A percentile compares a stretch with the other conserved stretches of the same genome.
Evolutionary conservation across 2,329 filamentous ascomycete species (phyloP).

Genomic region (Trichoderma simmonsii): DNA sequence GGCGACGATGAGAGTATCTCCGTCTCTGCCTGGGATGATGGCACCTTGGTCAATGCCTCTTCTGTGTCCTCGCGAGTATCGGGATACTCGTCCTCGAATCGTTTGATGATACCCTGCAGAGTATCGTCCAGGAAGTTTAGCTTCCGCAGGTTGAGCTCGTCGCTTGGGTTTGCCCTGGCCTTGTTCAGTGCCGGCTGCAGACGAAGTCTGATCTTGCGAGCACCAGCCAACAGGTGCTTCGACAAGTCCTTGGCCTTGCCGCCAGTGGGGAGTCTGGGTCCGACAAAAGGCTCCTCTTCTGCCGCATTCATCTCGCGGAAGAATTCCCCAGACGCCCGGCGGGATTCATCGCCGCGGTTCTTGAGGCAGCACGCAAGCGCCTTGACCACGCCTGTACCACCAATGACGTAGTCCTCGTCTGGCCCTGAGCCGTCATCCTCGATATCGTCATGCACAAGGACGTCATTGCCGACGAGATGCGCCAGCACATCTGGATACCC

Average conservation of each 20-base stretch:
- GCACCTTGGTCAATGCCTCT: background rate
- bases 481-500: constrained; percentile 75
- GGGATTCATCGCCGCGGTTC: constrained; percentile 65
- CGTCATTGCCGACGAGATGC: constrained; percentile 76
- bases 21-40: constrained; percentile 19
- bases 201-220: constrained; percentile 80
- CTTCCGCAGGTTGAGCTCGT: constrained; percentile 76
- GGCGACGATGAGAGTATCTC: constrained; percentile 26
- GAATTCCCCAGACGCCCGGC: constrained; percentile 51
- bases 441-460: constrained; percentile 44
- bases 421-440: constrained; percentile 68
- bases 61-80: constrained; percentile 61
- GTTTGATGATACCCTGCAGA: constrained; percentile 83
- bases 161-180: constrained; percentile 63
- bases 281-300: constrained; percentile 26
- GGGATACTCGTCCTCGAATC: constrained; percentile 95
- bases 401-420: constrained; percentile 93
- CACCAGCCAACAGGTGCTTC: constrained; percentile 81
- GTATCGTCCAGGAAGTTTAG: constrained; percentile 86
- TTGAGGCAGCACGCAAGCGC: constrained; percentile 86
- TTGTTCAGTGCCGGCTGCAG: constrained; percentile 80
- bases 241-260: constrained; percentile 87
- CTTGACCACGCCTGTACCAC: constrained; percentile 91
- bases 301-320: constrained; percentile 48
- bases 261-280: constrained; percentile 38